phyloP scores from a whole-genome alignment of 129 eudicot species.

The Solidago caesia region DNA sequence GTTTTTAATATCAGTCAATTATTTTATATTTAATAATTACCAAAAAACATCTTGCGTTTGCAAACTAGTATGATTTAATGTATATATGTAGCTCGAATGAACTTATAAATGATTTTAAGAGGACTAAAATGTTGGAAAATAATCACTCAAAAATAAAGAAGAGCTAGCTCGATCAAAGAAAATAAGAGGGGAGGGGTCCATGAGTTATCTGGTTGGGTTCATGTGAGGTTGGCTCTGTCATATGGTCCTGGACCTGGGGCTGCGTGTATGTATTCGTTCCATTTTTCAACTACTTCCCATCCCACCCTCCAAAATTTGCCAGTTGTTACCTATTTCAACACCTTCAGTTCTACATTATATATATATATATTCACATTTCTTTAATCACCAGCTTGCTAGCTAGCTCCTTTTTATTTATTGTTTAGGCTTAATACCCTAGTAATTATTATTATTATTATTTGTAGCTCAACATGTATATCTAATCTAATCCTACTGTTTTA shows the following conservation, averaged over 20 bases:
- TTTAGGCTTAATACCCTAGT: background rate
- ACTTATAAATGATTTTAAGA: no score
- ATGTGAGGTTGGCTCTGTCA: slow-evolving; percentile 81
- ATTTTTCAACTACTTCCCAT: slow-evolving; percentile 30
- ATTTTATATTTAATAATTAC: no score
- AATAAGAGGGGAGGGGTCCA: slow-evolving; percentile 47
- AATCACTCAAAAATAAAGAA: background rate
- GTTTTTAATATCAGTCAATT: no score
- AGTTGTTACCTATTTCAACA: slow-evolving; percentile 43
- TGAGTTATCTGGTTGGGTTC: slow-evolving; percentile 79
- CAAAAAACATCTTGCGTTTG: background rate
- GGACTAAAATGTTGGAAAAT: background rate
- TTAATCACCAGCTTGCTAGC: background rate
- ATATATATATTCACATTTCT: background rate
- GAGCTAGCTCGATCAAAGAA: slow-evolving; percentile 15
- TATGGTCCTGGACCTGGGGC: slow-evolving; percentile 55
- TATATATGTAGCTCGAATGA: no score
- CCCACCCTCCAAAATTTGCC: slow-evolving; percentile 35
- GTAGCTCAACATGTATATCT: slow-evolving; percentile 23
- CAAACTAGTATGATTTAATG: no score
- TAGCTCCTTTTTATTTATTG: background rate
- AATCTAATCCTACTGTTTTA: background rate
- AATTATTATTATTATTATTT: slow-evolving; percentile 19
- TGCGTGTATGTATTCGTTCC: slow-evolving; percentile 33
- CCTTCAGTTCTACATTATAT: slow-evolving; percentile 15